phyloP scores from a whole-genome alignment of 306 rosid genomes.

The Mucuna pruriens region DNA sequence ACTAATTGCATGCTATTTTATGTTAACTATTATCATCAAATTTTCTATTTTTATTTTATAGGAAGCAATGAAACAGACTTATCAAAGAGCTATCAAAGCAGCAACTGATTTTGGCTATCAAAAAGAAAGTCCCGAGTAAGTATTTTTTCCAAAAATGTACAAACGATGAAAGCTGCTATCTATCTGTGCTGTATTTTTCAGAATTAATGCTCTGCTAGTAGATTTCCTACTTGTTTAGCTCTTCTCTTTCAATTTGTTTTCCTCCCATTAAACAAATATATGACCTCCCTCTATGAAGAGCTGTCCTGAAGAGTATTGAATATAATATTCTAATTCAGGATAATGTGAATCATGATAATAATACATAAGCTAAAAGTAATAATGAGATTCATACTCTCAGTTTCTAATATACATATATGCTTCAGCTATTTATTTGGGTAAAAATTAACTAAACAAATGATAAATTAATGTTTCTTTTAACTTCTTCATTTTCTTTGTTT shows the following conservation, averaged over 20 bases:
- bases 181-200: background rate
- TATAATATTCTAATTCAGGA: background rate
- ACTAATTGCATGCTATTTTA: conserved; percentile 2
- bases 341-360: background rate
- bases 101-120: conserved; percentile 76
- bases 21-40: background rate
- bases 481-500: background rate
- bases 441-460: background rate
- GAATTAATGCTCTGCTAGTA: background rate
- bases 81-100: conserved; percentile 84
- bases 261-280: background rate
- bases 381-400: background rate
- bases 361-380: background rate
- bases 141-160: conserved; percentile 28
- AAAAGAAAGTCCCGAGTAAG: conserved; percentile 91
- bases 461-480: background rate
- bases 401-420: background rate
- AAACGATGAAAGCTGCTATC: background rate
- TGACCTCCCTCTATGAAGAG: conserved; percentile 7
- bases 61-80: conserved; percentile 93
- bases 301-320: background rate
- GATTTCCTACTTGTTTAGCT: background rate
- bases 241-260: background rate
- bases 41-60: conserved; percentile 33
- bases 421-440: background rate